Conservation (phyloP, 495 filamentous ascomycete species). For the Neurospora tetrasperma region DNA sequence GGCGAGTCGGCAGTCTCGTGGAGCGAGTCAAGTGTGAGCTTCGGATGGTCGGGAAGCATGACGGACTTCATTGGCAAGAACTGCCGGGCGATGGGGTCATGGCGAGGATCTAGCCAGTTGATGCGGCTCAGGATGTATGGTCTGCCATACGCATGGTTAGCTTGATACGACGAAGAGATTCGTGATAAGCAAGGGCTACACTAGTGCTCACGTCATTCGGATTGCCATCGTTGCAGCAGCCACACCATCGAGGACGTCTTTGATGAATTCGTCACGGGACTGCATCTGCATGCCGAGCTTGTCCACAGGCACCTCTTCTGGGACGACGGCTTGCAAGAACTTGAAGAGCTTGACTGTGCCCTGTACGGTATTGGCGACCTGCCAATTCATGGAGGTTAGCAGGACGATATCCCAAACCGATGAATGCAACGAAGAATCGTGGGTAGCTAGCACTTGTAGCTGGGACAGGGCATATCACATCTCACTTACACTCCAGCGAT, state of each 20-base stretch:
- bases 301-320: conserved; percentile 31
- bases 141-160: conserved; percentile 19
- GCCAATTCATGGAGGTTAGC: neutral
- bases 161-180: neutral
- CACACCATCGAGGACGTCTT: conserved; percentile 41
- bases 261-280: conserved; percentile 39
- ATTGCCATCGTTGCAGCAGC: conserved; percentile 43
- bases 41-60: conserved; percentile 40
- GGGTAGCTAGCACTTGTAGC: neutral
- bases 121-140: conserved; percentile 45
- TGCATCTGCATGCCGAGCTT: conserved; percentile 21
- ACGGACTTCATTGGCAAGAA: conserved; percentile 43
- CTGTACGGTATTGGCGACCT: conserved; percentile 33
- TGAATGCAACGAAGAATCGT: neutral
- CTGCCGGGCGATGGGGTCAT: conserved; percentile 44
- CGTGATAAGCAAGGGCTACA: neutral
- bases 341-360: conserved; percentile 25
- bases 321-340: conserved; percentile 37
- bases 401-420: neutral
- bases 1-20: conserved; percentile 39
- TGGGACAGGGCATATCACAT: neutral
- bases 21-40: conserved; percentile 32
- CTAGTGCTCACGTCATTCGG: conserved; percentile 32
- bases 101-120: conserved; percentile 44
- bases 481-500: conserved; percentile 37